phyloP scores from a whole-genome alignment of 441 rosid species.

The Pelargonium myrrhifolium region DNA sequence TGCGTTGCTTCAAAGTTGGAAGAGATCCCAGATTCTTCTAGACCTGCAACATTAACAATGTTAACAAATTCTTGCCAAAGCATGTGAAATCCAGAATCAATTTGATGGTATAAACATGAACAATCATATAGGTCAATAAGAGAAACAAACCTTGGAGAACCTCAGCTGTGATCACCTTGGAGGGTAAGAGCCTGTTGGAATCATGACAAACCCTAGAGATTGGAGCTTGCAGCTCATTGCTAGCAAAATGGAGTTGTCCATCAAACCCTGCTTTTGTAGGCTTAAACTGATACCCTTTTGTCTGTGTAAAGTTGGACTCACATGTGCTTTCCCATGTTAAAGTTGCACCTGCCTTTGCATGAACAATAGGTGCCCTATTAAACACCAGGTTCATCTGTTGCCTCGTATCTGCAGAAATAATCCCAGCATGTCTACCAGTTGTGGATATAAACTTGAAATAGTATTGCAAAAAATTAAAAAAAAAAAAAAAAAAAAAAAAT shows the following conservation, averaged over 20 bases:
- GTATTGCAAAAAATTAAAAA: too few relatives aligned
- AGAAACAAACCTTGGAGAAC: slow-evolving; percentile 45
- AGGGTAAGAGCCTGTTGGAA: slow-evolving; percentile 34
- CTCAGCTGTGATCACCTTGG: slow-evolving; percentile 31
- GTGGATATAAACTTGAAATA: neutral
- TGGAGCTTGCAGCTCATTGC: slow-evolving; percentile 29
- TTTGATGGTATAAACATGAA: neutral
- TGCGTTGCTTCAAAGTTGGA: slow-evolving; percentile 45
- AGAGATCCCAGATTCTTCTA: slow-evolving; percentile 48
- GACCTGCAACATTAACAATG: slow-evolving; percentile 27
- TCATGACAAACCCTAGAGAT: slow-evolving; percentile 25
- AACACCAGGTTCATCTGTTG: slow-evolving; percentile 44
- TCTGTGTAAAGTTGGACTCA: slow-evolving; percentile 37
- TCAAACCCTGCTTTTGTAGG: slow-evolving; percentile 39
- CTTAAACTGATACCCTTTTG: slow-evolving; percentile 34
- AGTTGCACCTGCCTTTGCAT: slow-evolving; percentile 31
- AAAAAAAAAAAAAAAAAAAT: too few relatives aligned
- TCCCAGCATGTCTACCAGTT: slow-evolving; percentile 6
- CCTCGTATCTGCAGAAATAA: slow-evolving; percentile 47
- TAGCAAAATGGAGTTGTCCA: slow-evolving; percentile 31
- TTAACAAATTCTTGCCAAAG: neutral
- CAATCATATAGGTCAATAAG: neutral
- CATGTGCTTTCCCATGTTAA: slow-evolving; percentile 41
- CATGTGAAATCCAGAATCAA: neutral
- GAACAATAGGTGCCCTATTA: slow-evolving; percentile 39